These are phyloP conservation scores for Carex kokanica DNA, from an alignment of 176 grass and related monocot species.

Conservation along the genomic window DNA sequence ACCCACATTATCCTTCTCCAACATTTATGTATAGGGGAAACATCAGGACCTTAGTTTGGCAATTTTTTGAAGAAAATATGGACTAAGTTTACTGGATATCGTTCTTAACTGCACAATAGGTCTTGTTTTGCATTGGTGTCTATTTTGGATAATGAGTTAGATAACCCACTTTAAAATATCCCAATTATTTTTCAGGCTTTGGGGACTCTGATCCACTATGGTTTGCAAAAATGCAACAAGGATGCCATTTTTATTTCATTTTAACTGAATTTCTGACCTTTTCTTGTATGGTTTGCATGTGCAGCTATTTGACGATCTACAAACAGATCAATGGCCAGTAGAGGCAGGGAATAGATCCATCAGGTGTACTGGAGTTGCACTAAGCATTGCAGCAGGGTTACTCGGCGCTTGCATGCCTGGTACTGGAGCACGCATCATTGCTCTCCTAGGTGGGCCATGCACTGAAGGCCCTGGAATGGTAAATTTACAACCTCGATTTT, in stretches of 20 bases:
- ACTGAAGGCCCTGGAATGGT: slow-evolving; percentile 94
- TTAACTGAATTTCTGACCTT: slow-evolving; percentile 11
- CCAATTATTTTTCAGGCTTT: neutral
- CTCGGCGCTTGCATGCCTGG: slow-evolving; percentile 82
- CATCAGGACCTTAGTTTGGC: slow-evolving; percentile 4
- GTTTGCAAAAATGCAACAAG: neutral
- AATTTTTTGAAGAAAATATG: neutral
- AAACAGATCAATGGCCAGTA: slow-evolving; percentile 86
- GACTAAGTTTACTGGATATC: slow-evolving; percentile 5
- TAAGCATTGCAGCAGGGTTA: slow-evolving; percentile 83
- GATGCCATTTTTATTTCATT: neutral
- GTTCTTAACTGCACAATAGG: neutral
- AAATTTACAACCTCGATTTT: slow-evolving; percentile 34
- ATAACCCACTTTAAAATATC: neutral
- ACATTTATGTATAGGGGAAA: neutral
- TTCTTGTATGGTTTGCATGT: slow-evolving; percentile 10
- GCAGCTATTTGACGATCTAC: slow-evolving; percentile 91
- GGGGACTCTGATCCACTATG: neutral
- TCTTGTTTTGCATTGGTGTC: neutral
- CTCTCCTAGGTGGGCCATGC: slow-evolving; percentile 83
- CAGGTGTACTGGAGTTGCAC: slow-evolving; percentile 88
- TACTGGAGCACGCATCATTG: slow-evolving; percentile 87
- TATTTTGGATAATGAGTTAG: slow-evolving; percentile 11
- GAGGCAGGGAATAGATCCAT: slow-evolving; percentile 64
- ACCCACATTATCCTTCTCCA: neutral